Evolutionary conservation across 2,329 filamentous ascomycete genomes (phyloP).

Genomic region (Claviceps citrina): DNA sequence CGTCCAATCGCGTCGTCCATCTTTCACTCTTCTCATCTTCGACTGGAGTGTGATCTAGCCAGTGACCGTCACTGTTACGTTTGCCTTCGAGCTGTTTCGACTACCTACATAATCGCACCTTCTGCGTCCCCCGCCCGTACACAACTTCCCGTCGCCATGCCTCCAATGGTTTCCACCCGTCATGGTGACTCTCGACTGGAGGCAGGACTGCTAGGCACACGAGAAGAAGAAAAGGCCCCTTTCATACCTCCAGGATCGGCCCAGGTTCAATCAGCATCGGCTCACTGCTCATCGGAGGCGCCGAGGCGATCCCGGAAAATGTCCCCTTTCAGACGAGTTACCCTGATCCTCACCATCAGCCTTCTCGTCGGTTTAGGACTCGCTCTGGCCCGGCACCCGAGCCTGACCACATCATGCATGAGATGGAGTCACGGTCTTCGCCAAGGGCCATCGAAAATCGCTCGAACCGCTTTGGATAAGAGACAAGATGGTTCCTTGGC

Average conservation of each 20-base stretch:
- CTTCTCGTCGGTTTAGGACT: slow-evolving; percentile 15
- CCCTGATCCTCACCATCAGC: slow-evolving; percentile 11
- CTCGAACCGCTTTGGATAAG: slow-evolving; percentile 3
- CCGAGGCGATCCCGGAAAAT: slow-evolving; percentile 5
- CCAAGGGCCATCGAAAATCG: background rate
- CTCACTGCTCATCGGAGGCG: background rate
- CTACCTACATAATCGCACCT: background rate
- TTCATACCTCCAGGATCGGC: slow-evolving; percentile 3
- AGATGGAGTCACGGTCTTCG: slow-evolving; percentile 1
- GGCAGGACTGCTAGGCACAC: slow-evolving; percentile 11
- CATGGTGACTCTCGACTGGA: slow-evolving; percentile 9
- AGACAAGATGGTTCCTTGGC: slow-evolving; percentile 1
- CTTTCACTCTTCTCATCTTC: background rate
- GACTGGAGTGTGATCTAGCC: background rate
- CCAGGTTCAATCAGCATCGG: background rate
- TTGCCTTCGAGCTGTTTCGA: background rate
- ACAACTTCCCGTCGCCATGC: slow-evolving; percentile 6
- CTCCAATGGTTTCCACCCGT: slow-evolving; percentile 4
- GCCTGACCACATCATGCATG: background rate
- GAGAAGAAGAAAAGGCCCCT: slow-evolving; percentile 11
- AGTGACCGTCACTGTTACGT: slow-evolving; percentile 1
- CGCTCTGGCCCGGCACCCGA: slow-evolving; percentile 3
- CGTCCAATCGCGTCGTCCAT: slow-evolving; percentile 1
- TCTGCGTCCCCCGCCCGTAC: background rate
- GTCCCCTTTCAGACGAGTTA: slow-evolving; percentile 8